Evolutionary conservation across 371 early-diverging fungal genomes (phyloP).

Genomic region (Catenaria anguillulae): DNA sequence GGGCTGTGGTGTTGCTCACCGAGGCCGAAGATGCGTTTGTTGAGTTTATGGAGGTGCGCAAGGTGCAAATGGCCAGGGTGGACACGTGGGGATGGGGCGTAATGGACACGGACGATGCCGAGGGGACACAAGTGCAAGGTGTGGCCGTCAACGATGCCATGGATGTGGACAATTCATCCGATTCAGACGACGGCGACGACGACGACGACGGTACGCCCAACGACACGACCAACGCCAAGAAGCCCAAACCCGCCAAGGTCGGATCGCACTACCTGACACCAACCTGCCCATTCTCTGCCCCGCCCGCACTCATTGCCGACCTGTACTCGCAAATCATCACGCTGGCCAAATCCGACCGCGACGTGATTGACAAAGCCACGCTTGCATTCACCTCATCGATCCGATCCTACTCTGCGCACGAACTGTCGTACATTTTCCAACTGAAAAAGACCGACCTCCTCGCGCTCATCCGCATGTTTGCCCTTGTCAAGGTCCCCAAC

Average conservation of each 20-base stretch:
- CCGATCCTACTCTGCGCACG: conserved; percentile 80
- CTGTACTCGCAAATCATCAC: conserved; percentile 18
- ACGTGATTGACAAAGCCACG: conserved; percentile 46
- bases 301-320: neutral
- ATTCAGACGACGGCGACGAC: no score
- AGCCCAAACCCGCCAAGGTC: conserved; percentile 21
- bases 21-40: conserved; percentile 76
- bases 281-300: neutral
- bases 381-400: conserved; percentile 81
- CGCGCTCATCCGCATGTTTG: conserved; percentile 56
- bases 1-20: conserved; percentile 66
- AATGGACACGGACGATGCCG: conserved; percentile 9
- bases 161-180: no score
- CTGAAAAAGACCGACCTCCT: conserved; percentile 65
- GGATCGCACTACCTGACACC: conserved; percentile 2
- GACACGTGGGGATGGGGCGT: conserved; percentile 5
- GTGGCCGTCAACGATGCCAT: no score
- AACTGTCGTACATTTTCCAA: conserved; percentile 79
- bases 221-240: conserved; percentile 14
- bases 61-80: conserved; percentile 49
- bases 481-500: conserved; percentile 63
- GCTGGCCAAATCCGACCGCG: conserved; percentile 50
- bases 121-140: no score
- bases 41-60: conserved; percentile 69
- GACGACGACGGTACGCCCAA: conserved; percentile 7